A percentile compares a stretch with the other conserved stretches of the same genome.
Evolutionary conservation across 202 grass and related monocot species (phyloP).

Genomic region (Panicum hallii): DNA sequence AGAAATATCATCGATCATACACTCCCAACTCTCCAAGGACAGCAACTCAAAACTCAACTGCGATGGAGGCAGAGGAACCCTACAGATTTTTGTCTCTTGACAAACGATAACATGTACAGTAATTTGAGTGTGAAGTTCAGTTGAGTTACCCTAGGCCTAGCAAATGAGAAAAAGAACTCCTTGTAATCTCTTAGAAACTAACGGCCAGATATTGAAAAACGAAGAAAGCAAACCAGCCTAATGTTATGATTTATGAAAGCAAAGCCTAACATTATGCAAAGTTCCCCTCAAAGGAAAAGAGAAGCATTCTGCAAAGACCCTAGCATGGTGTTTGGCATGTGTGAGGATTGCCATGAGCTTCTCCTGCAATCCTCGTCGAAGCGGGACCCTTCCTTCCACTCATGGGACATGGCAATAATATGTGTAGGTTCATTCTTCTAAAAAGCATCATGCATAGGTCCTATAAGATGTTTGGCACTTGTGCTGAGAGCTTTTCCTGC

Average conservation of each 20-base stretch:
- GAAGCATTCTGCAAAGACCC: constrained; percentile 37
- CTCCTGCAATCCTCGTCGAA: constrained; percentile 26
- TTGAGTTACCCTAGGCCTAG: constrained; percentile 46
- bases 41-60: neutral
- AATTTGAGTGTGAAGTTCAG: constrained; percentile 41
- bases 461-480: constrained; percentile 91
- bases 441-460: constrained; percentile 8
- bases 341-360: constrained; percentile 4
- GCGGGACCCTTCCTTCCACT: constrained; percentile 21
- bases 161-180: constrained; percentile 20
- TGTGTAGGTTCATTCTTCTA: constrained; percentile 26
- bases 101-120: constrained; percentile 48
- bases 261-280: constrained; percentile 53
- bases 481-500: constrained; percentile 71
- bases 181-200: constrained; percentile 23
- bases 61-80: neutral
- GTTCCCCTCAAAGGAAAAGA: constrained; percentile 27
- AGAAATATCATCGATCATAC: constrained; percentile 13
- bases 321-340: constrained; percentile 31
- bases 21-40: constrained; percentile 32
- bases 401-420: constrained; percentile 15
- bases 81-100: constrained; percentile 20
- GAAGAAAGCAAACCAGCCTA: constrained; percentile 46
- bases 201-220: constrained; percentile 40
- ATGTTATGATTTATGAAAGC: constrained; percentile 37